Base-by-base conservation (phyloP, 2,329 filamentous ascomycete species). In the Ophiostoma piceae region DNA sequence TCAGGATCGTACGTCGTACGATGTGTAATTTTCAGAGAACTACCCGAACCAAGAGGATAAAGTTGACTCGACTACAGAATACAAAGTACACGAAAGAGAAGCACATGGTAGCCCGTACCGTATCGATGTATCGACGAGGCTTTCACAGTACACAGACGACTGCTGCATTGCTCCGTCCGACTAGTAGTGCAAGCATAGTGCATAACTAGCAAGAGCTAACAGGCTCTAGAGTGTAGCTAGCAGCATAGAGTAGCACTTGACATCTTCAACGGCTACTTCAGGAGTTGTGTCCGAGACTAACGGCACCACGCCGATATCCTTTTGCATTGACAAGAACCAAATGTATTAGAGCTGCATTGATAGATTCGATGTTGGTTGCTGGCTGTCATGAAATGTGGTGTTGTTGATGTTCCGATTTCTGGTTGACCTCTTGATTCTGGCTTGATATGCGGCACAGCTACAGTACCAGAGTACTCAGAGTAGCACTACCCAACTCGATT, bases 281-380 rank as follows among this genome's bases (percentile, higher is more conserved):
- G 57, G 57, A 62, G 12, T 29, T 62, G 57, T 62, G 57, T 26
- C 57, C 57, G 57, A 32, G 26, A 32, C 57, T 62, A 62, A 62
- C 57, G 12, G 16, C 26, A 11, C 57, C 26, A 62, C 54, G 14
- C 26, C 51, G 47, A 26, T 26, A 11, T 26, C n/a, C n/a, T n/a
- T n/a, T n/a, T n/a, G n/a, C n/a, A n/a, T n/a, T n/a, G n/a, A n/a
- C n/a, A n/a, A n/a, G n/a, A n/a, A n/a, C n/a, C n/a, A n/a, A 29
- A 29, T 29, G 26, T 29, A 29, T 29, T 29, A 29, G 26, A 29
- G 26, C 26, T 29, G 26, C 26, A 2, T 29, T 29, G 26, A 29
- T 29, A 29, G 1, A 29, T 1, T 29, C 2, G 26, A 29, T 29
- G 26, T 29, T 29, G 26, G 2, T 29, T 29, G 26, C 1, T 29